A percentile compares a stretch with the other conserved stretches of the same genome.
Evolutionary conservation across 169 alveolate genomes (phyloP).

Genomic region (Toxoplasma gondii): DNA sequence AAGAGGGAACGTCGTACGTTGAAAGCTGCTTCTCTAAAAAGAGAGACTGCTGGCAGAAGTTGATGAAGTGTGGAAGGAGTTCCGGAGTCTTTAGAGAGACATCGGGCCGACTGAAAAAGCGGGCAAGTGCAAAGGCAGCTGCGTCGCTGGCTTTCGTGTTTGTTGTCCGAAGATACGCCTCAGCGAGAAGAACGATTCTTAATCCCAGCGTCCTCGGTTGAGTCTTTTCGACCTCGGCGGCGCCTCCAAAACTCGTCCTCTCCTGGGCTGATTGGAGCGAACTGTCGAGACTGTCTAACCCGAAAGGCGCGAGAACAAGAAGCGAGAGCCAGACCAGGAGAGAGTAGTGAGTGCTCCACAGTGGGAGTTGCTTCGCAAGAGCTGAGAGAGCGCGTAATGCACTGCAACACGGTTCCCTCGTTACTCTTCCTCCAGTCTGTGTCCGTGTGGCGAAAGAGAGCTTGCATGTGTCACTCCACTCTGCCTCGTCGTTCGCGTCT

Average conservation of each 20-base stretch:
- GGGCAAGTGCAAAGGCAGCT: slow-evolving; percentile 6
- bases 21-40: background rate
- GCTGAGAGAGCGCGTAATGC: background rate
- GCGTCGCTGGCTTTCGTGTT: slow-evolving; percentile 36
- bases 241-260: background rate
- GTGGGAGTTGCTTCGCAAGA: slow-evolving; percentile 31
- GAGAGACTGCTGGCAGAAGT: slow-evolving; percentile 20
- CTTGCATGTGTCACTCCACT: background rate
- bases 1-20: background rate
- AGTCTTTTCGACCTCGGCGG: background rate
- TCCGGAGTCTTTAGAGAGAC: background rate
- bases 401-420: background rate
- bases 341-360: slow-evolving; percentile 55
- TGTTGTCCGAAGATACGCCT: background rate
- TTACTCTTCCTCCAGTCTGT: background rate
- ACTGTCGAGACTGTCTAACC: slow-evolving; percentile 38
- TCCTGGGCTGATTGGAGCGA: background rate
- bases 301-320: slow-evolving; percentile 58
- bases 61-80: background rate
- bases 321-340: slow-evolving; percentile 55
- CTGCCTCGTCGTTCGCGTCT: background rate
- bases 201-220: background rate
- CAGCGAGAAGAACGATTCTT: background rate
- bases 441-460: background rate
- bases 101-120: slow-evolving; percentile 18